Evolutionary conservation across 371 early-diverging fungal genomes (phyloP).

Genomic region (Mucor irregularis): DNA sequence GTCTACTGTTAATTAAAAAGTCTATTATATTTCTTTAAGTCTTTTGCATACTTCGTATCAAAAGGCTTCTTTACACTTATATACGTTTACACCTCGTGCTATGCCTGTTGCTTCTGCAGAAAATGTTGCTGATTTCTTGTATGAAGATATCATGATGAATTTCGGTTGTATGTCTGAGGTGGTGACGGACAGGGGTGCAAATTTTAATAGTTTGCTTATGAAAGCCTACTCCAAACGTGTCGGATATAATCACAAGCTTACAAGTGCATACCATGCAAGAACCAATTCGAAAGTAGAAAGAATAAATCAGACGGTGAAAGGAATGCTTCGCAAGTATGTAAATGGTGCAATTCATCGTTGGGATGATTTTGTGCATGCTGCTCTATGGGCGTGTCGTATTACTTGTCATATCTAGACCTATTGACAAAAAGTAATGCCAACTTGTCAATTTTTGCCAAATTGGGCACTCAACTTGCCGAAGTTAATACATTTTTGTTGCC

Average conservation of each 20-base stretch:
- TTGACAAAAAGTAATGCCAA: no score
- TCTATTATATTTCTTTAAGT: no score
- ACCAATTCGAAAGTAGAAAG: conserved; percentile 28
- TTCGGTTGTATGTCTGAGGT: conserved; percentile 32
- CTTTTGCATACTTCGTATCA: no score
- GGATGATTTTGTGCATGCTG: conserved; percentile 22
- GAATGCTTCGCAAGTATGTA: conserved; percentile 17
- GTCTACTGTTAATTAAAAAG: no score
- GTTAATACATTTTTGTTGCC: neutral
- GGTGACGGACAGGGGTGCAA: conserved; percentile 22
- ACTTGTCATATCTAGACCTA: no score
- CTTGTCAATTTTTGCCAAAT: no score
- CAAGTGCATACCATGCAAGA: conserved; percentile 30
- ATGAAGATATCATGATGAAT: conserved; percentile 27
- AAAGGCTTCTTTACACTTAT: no score
- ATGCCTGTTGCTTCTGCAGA: conserved; percentile 14
- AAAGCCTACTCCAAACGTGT: conserved; percentile 4
- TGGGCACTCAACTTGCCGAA: no score
- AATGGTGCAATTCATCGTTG: conserved; percentile 15
- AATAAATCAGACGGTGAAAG: conserved; percentile 8
- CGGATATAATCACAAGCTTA: conserved; percentile 3
- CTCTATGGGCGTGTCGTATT: conserved; percentile 11
- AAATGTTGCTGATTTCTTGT: conserved; percentile 33
- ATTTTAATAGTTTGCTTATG: conserved; percentile 9
- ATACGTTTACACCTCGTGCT: no score